These are phyloP conservation scores for Phytopythium mirpurense DNA, from an alignment of 352 stramenopile species.

Conservation along the genomic window DNA sequence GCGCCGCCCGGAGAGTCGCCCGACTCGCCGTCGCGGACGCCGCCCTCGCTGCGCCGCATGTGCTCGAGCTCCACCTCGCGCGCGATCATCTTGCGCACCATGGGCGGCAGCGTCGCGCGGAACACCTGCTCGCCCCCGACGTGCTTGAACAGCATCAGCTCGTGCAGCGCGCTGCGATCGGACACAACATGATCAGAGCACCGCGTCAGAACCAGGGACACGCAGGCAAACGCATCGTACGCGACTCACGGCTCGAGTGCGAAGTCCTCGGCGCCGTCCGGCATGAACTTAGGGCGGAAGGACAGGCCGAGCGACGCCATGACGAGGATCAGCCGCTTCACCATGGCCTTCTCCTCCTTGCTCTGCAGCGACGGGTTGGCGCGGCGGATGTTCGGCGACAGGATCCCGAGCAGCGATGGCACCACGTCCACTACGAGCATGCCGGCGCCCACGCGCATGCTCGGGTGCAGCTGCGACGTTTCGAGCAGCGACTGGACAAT, in stretches of 20 bases:
- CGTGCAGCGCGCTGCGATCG: constrained; percentile 47
- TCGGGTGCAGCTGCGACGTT: constrained; percentile 49
- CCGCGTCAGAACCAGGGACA: constrained; percentile 1
- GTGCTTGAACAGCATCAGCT: constrained; percentile 57
- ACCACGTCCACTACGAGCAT: constrained; percentile 73
- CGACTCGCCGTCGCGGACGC: constrained; percentile 4
- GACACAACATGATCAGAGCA: constrained; percentile 1
- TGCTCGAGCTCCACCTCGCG: constrained; percentile 78
- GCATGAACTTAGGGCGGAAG: constrained; percentile 61
- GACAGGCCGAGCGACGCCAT: constrained; percentile 77
- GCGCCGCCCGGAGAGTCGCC: background rate
- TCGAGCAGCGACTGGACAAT: constrained; percentile 65
- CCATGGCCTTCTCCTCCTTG: constrained; percentile 59
- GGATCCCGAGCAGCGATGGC: constrained; percentile 56
- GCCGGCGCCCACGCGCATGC: constrained; percentile 48
- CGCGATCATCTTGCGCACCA: constrained; percentile 71
- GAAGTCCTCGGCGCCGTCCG: constrained; percentile 71
- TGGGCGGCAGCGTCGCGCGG: constrained; percentile 43
- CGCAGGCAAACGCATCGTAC: background rate
- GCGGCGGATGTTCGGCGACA: constrained; percentile 62
- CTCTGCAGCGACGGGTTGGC: constrained; percentile 53
- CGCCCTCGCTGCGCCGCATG: constrained; percentile 60
- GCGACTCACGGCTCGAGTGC: constrained; percentile 66
- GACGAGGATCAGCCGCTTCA: constrained; percentile 63
- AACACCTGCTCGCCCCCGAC: constrained; percentile 23